A percentile compares a stretch with the other conserved stretches of the same genome.
These are phyloP conservation scores for Fonsecaea monophora DNA, from an alignment of 2,329 filamentous ascomycete genomes.

Conservation along the genomic window DNA sequence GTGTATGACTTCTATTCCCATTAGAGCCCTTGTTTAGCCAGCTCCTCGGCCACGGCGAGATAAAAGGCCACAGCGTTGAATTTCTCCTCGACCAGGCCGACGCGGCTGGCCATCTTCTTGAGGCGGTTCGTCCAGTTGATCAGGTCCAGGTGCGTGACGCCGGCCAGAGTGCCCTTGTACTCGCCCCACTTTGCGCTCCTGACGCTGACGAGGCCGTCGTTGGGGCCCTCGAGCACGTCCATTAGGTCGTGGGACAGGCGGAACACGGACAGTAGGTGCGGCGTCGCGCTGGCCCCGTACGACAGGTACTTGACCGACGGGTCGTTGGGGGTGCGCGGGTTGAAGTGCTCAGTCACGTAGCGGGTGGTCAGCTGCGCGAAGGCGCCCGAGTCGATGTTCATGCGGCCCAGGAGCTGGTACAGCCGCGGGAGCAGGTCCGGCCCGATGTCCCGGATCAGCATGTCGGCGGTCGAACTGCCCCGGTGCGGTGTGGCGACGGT, in stretches of 20 bases:
- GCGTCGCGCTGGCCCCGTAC: slow-evolving; percentile 66
- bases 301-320: slow-evolving; percentile 65
- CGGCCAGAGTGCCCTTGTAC: slow-evolving; percentile 69
- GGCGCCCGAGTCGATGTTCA: slow-evolving; percentile 64
- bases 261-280: slow-evolving; percentile 64
- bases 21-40: slow-evolving; percentile 68
- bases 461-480: slow-evolving; percentile 65
- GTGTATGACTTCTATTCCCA: not conserved
- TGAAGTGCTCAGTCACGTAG: slow-evolving; percentile 66
- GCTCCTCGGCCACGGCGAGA: slow-evolving; percentile 72
- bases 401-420: slow-evolving; percentile 61
- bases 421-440: slow-evolving; percentile 60
- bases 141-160: slow-evolving; percentile 68
- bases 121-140: slow-evolving; percentile 72
- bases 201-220: slow-evolving; percentile 69
- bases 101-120: slow-evolving; percentile 63
- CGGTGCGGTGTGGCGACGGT: slow-evolving; percentile 68
- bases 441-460: slow-evolving; percentile 65
- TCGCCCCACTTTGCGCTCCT: slow-evolving; percentile 65
- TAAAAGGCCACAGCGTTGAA: slow-evolving; percentile 71
- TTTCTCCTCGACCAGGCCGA: slow-evolving; percentile 61
- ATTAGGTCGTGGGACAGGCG: slow-evolving; percentile 63
- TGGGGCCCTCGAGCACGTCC: slow-evolving; percentile 61
- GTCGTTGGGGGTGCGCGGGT: slow-evolving; percentile 63
- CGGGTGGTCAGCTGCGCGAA: slow-evolving; percentile 66